Evolutionary conservation across 345 rosid species (phyloP).

Genomic region (Luvunga scandens): DNA sequence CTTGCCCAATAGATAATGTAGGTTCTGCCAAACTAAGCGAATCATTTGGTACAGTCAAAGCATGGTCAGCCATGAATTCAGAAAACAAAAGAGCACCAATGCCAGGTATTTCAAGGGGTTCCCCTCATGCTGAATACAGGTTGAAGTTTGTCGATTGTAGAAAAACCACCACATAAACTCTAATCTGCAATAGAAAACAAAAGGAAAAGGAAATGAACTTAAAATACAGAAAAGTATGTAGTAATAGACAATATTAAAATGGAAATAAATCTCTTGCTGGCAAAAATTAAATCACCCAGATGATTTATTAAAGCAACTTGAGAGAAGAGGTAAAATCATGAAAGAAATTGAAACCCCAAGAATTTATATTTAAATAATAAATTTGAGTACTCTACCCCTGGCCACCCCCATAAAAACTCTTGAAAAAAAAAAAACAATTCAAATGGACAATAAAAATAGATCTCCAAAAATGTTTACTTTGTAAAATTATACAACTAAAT

Average conservation of each 20-base stretch:
- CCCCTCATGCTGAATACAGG: slow-evolving; percentile 22
- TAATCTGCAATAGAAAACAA: slow-evolving; percentile 20
- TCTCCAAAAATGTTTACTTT: background rate
- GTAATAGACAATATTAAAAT: background rate
- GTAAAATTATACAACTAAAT: background rate
- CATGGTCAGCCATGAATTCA: slow-evolving; percentile 66
- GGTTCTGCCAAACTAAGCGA: slow-evolving; percentile 36
- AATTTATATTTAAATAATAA: no score
- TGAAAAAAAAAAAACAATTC: background rate
- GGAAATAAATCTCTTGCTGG: background rate
- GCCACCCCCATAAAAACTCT: no score
- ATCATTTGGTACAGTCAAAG: slow-evolving; percentile 46
- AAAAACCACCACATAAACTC: slow-evolving; percentile 21
- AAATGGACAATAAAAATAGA: background rate
- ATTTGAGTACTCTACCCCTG: no score
- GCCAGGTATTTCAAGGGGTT: slow-evolving; percentile 20
- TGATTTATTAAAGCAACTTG: background rate
- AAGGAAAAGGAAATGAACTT: slow-evolving; percentile 5
- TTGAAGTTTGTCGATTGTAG: slow-evolving; percentile 3
- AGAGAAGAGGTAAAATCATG: background rate
- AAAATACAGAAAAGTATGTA: background rate
- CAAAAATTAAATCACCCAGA: background rate
- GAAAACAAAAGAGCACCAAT: slow-evolving; percentile 16
- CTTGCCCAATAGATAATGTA: slow-evolving; percentile 73
- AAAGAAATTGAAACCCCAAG: background rate